Evolutionary conservation across 1,284 basidiomycete genomes (phyloP).

Genomic region (Ustilago shanxiensis): DNA sequence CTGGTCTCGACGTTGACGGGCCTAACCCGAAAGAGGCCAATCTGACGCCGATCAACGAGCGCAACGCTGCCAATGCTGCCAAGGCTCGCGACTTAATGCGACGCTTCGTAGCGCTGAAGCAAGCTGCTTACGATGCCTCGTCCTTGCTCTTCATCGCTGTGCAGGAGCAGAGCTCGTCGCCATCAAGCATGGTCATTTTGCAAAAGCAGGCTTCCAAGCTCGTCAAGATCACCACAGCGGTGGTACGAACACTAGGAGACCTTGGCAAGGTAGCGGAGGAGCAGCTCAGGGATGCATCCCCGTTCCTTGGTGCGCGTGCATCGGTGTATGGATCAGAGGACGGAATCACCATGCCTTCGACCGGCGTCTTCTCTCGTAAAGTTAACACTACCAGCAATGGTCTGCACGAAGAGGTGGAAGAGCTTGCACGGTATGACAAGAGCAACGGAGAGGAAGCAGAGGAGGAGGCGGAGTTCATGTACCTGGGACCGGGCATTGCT

Average conservation of each 20-base stretch:
- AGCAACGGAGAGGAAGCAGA: conserved; percentile 25
- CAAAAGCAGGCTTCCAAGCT: conserved; percentile 19
- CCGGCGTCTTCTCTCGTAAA: conserved; percentile 40
- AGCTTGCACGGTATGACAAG: conserved; percentile 32
- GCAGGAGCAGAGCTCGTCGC: conserved; percentile 32
- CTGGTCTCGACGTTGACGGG: conserved; percentile 60
- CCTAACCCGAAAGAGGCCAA: conserved; percentile 23
- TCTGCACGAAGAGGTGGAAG: conserved; percentile 44
- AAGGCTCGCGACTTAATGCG: conserved; percentile 49
- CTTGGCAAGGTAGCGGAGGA: conserved; percentile 48
- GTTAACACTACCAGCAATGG: conserved; percentile 41
- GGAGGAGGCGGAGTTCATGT: conserved; percentile 58
- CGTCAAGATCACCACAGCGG: conserved; percentile 17
- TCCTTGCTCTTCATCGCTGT: conserved; percentile 41
- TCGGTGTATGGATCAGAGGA: conserved; percentile 56
- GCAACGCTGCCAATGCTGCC: conserved; percentile 30
- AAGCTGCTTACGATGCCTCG: conserved; percentile 54
- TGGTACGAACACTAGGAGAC: conserved; percentile 35
- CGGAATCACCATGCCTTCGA: conserved; percentile 33
- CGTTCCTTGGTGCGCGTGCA: conserved; percentile 54
- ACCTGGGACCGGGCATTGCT: conserved; percentile 59
- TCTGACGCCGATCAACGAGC: conserved; percentile 38
- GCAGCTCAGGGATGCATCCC: conserved; percentile 46
- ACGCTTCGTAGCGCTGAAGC: conserved; percentile 51
- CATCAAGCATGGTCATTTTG: not conserved